phyloP scores from a whole-genome alignment of 257 asterid species.

The Voacanga thouarsii region DNA sequence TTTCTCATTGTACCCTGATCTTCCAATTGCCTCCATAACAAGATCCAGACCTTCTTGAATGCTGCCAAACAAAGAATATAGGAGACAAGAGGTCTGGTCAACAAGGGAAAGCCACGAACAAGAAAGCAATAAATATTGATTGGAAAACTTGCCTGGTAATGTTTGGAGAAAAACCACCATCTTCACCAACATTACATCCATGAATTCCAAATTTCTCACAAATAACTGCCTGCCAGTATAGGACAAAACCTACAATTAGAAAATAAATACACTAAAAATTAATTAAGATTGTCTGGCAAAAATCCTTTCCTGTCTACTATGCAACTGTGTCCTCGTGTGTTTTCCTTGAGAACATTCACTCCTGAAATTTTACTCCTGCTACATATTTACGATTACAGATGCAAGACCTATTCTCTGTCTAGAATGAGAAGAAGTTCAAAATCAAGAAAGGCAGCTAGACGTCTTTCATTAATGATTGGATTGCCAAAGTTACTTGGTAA shows the following conservation, averaged over 20 bases:
- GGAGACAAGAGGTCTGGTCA: conserved; percentile 18
- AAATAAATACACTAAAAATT: not conserved
- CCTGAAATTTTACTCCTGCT: not conserved
- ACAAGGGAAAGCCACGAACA: not conserved
- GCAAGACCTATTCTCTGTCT: not conserved
- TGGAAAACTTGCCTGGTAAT: conserved; percentile 71
- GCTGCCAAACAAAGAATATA: conserved; percentile 47
- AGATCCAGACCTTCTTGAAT: conserved; percentile 89
- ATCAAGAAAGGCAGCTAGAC: not conserved
- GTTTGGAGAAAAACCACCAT: conserved; percentile 96
- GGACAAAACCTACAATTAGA: conserved; percentile 12
- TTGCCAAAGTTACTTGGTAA: not conserved
- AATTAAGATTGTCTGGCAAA: not conserved
- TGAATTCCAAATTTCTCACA: conserved; percentile 63
- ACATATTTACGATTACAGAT: not conserved
- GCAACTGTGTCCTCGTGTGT: not conserved
- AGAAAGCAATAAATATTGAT: conserved; percentile 12
- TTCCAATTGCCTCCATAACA: conserved; percentile 86
- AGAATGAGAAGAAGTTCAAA: not conserved
- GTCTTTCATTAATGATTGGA: not conserved
- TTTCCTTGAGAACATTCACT: not conserved
- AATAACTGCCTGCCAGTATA: conserved; percentile 70
- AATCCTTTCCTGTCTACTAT: not conserved
- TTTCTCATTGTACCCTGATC: conserved; percentile 82
- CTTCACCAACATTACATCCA: conserved; percentile 97